A percentile compares a stretch with the other conserved stretches of the same genome.
Evolutionary conservation across 768 basidiomycete genomes (phyloP).

Genomic region (Boletus eberwhitei): DNA sequence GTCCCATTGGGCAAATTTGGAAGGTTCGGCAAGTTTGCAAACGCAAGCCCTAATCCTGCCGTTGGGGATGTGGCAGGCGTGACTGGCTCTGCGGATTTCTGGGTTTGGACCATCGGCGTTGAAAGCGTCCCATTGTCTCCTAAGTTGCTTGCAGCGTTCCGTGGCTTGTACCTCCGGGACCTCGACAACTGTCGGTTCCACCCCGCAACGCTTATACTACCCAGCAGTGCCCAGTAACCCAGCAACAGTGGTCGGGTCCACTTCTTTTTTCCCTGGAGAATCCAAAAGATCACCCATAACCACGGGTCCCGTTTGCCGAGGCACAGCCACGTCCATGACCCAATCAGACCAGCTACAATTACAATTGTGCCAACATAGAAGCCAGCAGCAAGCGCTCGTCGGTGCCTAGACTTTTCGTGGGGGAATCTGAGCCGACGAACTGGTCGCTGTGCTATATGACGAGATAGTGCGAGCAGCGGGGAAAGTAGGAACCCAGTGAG

Average conservation of each 20-base stretch:
- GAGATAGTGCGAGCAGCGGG: constrained; percentile 86
- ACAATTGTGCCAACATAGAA: constrained; percentile 77
- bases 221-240: constrained; percentile 81
- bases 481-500: constrained; percentile 94
- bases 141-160: constrained; percentile 34
- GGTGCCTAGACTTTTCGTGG: constrained; percentile 77
- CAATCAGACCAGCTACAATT: constrained; percentile 80
- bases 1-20: constrained; percentile 54
- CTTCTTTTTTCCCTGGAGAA: constrained; percentile 68
- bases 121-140: constrained; percentile 36
- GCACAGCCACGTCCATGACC: constrained; percentile 90
- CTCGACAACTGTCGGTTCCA: constrained; percentile 91
- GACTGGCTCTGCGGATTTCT: constrained; percentile 17
- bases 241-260: constrained; percentile 81
- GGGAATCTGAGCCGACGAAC: constrained; percentile 78
- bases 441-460: constrained; percentile 87
- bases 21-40: constrained; percentile 50
- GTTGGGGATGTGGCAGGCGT: constrained; percentile 12
- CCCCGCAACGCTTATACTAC: constrained; percentile 82
- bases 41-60: constrained; percentile 33
- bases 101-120: constrained; percentile 23
- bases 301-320: constrained; percentile 81
- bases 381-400: constrained; percentile 77
- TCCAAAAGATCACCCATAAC: constrained; percentile 78
- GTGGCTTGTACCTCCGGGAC: constrained; percentile 61